A percentile compares a stretch with the other conserved stretches of the same genome.
Conservation (phyloP, 1,284 basidiomycete genomes). For the Kwoniella shivajii region DNA sequence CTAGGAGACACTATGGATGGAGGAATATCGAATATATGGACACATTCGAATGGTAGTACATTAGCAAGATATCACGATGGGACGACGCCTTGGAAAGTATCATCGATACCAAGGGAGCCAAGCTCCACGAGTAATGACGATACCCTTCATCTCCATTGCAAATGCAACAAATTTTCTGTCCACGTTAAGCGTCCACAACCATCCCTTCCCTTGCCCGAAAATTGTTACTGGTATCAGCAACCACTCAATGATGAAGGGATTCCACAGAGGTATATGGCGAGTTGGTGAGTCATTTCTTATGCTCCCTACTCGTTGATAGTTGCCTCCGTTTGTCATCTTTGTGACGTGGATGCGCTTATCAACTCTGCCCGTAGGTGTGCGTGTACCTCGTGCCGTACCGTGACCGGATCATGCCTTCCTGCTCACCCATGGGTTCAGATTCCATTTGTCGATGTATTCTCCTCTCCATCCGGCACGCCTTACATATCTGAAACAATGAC, state of each 20-base stretch:
- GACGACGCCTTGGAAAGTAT: conserved; percentile 1
- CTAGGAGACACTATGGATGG: conserved; percentile 6
- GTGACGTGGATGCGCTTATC: too few species aligned
- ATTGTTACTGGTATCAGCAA: conserved; percentile 9
- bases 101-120: neutral
- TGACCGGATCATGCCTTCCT: conserved; percentile 2
- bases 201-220: conserved; percentile 1
- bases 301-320: neutral
- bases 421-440: conserved; percentile 10
- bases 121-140: neutral
- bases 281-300: conserved; percentile 1
- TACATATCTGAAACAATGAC: neutral
- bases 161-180: neutral
- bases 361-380: neutral
- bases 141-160: conserved; percentile 1
- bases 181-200: conserved; percentile 1
- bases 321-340: too few species aligned
- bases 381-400: conserved; percentile 1
- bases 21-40: conserved; percentile 7
- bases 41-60: neutral
- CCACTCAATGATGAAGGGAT: conserved; percentile 1
- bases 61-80: conserved; percentile 6
- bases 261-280: conserved; percentile 8
- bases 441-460: neutral
- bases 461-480: neutral